Evolutionary conservation across 495 filamentous ascomycete genomes (phyloP).

Genomic region (Xylona heveae): DNA sequence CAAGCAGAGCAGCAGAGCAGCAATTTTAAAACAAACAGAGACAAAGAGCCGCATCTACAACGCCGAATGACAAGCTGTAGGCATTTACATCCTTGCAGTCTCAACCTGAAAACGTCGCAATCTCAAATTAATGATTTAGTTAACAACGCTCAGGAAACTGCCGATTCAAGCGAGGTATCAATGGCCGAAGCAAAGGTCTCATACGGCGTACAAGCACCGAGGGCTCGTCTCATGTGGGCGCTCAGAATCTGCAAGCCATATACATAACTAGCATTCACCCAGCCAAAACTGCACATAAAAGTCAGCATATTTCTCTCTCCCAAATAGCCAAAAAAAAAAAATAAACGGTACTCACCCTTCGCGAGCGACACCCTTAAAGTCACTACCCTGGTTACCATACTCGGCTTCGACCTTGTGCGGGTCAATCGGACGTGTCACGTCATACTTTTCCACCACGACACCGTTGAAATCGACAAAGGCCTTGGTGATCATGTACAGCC

Average conservation of each 20-base stretch:
- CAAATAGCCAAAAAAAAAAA: constrained; percentile 1
- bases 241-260: constrained; percentile 70
- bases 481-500: constrained; percentile 94
- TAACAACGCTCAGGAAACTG: too few species aligned
- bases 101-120: too few species aligned
- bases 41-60: too few species aligned
- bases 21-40: too few species aligned
- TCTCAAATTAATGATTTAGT: too few species aligned
- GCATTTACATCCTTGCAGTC: too few species aligned
- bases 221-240: constrained; percentile 62
- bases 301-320: constrained; percentile 9
- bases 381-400: constrained; percentile 86
- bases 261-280: constrained; percentile 95
- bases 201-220: constrained; percentile 66
- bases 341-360: constrained; percentile 56
- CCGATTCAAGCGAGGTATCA: constrained; percentile 10
- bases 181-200: constrained; percentile 44
- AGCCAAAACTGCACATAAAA: constrained; percentile 52
- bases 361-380: constrained; percentile 82
- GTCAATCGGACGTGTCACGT: constrained; percentile 73
- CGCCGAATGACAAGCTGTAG: too few species aligned
- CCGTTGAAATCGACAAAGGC: constrained; percentile 96
- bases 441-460: constrained; percentile 95
- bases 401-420: constrained; percentile 88
- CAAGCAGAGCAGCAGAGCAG: too few species aligned